These are phyloP conservation scores for Fusarium sp. DNA, from an alignment of 2,329 filamentous ascomycete genomes.

Conservation along the genomic window DNA sequence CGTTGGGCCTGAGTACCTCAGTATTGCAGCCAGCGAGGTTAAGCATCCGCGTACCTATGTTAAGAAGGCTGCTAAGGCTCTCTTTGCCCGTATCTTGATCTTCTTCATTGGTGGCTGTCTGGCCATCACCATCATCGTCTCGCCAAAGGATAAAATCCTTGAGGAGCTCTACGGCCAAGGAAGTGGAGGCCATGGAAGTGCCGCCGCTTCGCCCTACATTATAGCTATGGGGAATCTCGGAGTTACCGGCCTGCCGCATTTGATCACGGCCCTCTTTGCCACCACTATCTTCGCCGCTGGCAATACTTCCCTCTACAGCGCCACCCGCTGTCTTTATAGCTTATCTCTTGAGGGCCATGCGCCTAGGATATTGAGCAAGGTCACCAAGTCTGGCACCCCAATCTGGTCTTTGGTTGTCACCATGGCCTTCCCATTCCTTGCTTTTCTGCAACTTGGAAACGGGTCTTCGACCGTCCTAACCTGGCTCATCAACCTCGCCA, in stretches of 20 bases:
- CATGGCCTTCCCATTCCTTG: slow-evolving; percentile 62
- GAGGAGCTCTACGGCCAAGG: slow-evolving; percentile 63
- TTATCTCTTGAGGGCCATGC: slow-evolving; percentile 61
- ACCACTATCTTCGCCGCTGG: slow-evolving; percentile 50
- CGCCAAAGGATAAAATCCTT: slow-evolving; percentile 66
- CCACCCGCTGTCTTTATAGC: slow-evolving; percentile 61
- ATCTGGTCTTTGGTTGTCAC: slow-evolving; percentile 65
- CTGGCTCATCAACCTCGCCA: slow-evolving; percentile 66
- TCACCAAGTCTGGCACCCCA: slow-evolving; percentile 69
- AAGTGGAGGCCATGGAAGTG: slow-evolving; percentile 52
- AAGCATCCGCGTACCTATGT: slow-evolving; percentile 68
- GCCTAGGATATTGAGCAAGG: slow-evolving; percentile 64
- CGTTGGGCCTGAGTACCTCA: slow-evolving; percentile 71
- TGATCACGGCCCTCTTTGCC: slow-evolving; percentile 64
- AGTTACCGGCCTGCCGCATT: slow-evolving; percentile 62
- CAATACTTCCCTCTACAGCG: slow-evolving; percentile 57
- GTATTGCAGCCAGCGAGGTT: slow-evolving; percentile 72
- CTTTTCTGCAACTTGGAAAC: slow-evolving; percentile 61
- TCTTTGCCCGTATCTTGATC: slow-evolving; percentile 61
- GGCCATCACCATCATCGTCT: slow-evolving; percentile 70
- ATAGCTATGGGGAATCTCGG: slow-evolving; percentile 62
- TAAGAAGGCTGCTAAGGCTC: slow-evolving; percentile 61
- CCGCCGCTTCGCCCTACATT: slow-evolving; percentile 59
- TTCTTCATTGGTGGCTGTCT: slow-evolving; percentile 20
- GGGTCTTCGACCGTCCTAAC: slow-evolving; percentile 60